These are phyloP conservation scores for Vanilla planifolia DNA, from an alignment of 106 monocot genomes.

Conservation along the genomic window DNA sequence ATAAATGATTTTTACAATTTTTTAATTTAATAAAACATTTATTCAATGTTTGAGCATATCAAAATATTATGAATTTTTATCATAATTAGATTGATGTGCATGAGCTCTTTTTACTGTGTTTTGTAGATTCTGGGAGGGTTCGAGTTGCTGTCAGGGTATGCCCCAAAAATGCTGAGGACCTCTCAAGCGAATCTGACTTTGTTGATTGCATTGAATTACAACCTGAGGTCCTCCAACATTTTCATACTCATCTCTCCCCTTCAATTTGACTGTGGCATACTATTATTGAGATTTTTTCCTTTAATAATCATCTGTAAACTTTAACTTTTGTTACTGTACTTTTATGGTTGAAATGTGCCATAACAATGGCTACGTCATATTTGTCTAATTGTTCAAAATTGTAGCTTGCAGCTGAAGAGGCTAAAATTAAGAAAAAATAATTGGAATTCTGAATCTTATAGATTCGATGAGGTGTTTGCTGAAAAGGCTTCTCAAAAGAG, in stretches of 20 bases:
- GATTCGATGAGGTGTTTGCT: slow-evolving; percentile 71
- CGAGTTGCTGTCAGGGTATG: slow-evolving; percentile 68
- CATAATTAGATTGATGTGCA: no score
- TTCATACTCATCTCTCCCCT: not conserved
- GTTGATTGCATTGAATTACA: slow-evolving; percentile 56
- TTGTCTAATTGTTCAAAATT: not conserved
- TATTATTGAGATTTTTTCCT: not conserved
- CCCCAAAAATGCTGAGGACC: slow-evolving; percentile 61
- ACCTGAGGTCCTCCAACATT: slow-evolving; percentile 43
- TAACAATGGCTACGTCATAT: not conserved
- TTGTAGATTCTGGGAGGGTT: slow-evolving; percentile 57
- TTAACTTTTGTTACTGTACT: slow-evolving; percentile 1
- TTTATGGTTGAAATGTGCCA: slow-evolving; percentile 2
- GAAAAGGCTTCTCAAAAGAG: slow-evolving; percentile 77
- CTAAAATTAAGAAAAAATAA: slow-evolving; percentile 75
- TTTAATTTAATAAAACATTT: no score
- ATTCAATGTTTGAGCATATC: no score
- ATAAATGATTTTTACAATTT: no score
- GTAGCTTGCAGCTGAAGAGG: slow-evolving; percentile 51
- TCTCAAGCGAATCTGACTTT: slow-evolving; percentile 38
- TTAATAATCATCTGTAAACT: not conserved
- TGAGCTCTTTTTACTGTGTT: no score
- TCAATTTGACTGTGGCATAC: not conserved
- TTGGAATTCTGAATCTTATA: slow-evolving; percentile 75
- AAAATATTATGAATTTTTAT: no score